phyloP scores from a whole-genome alignment of 2,329 filamentous ascomycete genomes.

The Fusarium sp. region DNA sequence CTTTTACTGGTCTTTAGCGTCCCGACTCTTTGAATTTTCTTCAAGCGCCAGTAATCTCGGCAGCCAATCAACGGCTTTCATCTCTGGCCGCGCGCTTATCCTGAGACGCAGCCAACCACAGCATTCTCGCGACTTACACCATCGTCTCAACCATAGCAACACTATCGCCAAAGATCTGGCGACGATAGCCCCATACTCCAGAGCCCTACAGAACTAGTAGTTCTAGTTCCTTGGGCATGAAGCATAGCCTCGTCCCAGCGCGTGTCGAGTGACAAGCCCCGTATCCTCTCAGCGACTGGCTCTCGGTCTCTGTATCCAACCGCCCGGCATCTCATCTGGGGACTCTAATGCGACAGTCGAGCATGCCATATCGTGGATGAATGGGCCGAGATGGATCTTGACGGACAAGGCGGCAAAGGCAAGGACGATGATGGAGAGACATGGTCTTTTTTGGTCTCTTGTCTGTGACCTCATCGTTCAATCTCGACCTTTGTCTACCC shows the following conservation, averaged over 20 bases:
- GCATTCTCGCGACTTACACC: slow-evolving; percentile 9
- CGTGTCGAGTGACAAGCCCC: slow-evolving; percentile 40
- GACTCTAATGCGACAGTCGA: slow-evolving; percentile 28
- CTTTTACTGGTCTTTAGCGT: slow-evolving; percentile 25
- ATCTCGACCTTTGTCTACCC: slow-evolving; percentile 23
- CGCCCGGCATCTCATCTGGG: slow-evolving; percentile 17
- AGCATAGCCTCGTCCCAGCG: slow-evolving; percentile 20
- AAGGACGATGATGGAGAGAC: slow-evolving; percentile 17
- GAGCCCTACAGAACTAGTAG: slow-evolving; percentile 7
- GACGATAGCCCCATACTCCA: slow-evolving; percentile 15
- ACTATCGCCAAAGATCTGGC: slow-evolving; percentile 34
- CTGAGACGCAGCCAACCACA: slow-evolving; percentile 47
- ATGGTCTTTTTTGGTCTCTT: slow-evolving; percentile 6
- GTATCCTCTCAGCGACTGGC: slow-evolving; percentile 38
- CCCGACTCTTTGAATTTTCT: neutral
- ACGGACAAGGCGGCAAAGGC: slow-evolving; percentile 25
- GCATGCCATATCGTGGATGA: slow-evolving; percentile 28
- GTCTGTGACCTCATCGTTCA: slow-evolving; percentile 37
- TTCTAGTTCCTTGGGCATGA: neutral
- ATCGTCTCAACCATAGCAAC: slow-evolving; percentile 26
- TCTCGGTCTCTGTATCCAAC: slow-evolving; percentile 31
- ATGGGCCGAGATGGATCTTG: slow-evolving; percentile 36
- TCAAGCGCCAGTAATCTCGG: too few relatives aligned
- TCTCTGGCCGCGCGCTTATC: slow-evolving; percentile 46
- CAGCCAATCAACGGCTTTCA: slow-evolving; percentile 41